Evolutionary conservation across 1,284 basidiomycete genomes (phyloP).

Genomic region (Tylopilus sp.): DNA sequence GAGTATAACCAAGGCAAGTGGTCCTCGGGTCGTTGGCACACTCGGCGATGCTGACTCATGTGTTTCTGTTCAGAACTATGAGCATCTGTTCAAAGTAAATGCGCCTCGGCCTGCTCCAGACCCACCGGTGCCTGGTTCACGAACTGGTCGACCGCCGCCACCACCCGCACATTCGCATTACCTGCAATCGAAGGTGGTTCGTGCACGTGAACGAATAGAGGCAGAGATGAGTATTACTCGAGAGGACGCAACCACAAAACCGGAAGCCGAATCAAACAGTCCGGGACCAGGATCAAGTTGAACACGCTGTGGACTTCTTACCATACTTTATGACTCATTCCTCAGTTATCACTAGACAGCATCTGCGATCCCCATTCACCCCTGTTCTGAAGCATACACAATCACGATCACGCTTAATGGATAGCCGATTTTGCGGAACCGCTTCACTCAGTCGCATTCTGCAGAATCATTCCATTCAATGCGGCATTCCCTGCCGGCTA

Average conservation of each 20-base stretch:
- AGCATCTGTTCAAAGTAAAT: constrained; percentile 90
- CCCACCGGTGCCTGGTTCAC: constrained; percentile 29
- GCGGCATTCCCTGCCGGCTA: background rate
- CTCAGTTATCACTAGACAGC: constrained; percentile 18
- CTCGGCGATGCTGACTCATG: background rate
- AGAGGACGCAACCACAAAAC: constrained; percentile 28
- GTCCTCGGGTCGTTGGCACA: background rate
- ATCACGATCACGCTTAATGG: constrained; percentile 17
- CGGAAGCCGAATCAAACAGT: constrained; percentile 19
- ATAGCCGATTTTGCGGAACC: constrained; percentile 1
- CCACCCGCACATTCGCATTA: constrained; percentile 77
- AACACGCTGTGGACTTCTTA: constrained; percentile 7
- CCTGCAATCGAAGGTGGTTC: constrained; percentile 93
- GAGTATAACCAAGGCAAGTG: constrained; percentile 66
- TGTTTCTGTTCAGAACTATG: constrained; percentile 69
- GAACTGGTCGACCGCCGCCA: constrained; percentile 37
- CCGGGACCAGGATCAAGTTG: constrained; percentile 24
- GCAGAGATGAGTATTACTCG: constrained; percentile 62
- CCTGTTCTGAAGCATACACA: constrained; percentile 13
- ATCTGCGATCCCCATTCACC: constrained; percentile 24
- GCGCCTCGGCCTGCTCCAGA: constrained; percentile 61
- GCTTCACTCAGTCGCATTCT: background rate
- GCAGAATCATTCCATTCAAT: background rate
- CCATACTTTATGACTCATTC: constrained; percentile 16
- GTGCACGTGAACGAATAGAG: constrained; percentile 92